Percentiles rank a stretch among this genome's conserved stretches.
Conservation (phyloP, 2,329 filamentous ascomycete genomes). For the Parastagonospora nodorum region DNA sequence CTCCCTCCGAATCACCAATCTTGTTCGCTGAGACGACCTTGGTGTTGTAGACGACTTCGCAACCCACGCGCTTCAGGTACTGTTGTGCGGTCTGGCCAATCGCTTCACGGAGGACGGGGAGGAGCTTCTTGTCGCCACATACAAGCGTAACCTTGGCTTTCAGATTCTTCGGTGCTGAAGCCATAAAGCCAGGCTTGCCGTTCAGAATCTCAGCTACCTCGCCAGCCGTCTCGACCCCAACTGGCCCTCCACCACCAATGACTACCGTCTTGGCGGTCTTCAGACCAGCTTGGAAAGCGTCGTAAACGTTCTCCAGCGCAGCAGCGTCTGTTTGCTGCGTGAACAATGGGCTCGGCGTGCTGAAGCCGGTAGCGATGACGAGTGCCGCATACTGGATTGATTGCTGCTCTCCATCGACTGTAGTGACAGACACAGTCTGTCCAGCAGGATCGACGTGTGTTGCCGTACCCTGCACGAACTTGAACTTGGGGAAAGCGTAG, state of each 20-base stretch:
- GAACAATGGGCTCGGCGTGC: slow-evolving; percentile 53
- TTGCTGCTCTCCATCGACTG: slow-evolving; percentile 37
- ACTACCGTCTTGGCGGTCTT: slow-evolving; percentile 51
- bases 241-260: slow-evolving; percentile 56
- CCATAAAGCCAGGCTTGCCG: slow-evolving; percentile 44
- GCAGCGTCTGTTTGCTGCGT: slow-evolving; percentile 46
- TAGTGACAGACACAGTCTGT: slow-evolving; percentile 51
- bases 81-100: slow-evolving; percentile 54
- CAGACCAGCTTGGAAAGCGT: slow-evolving; percentile 44
- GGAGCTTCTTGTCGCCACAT: slow-evolving; percentile 50
- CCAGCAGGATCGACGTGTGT: slow-evolving; percentile 53
- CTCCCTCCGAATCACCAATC: slow-evolving; percentile 37
- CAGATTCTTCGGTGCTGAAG: slow-evolving; percentile 43
- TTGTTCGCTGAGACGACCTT: slow-evolving; percentile 37
- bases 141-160: slow-evolving; percentile 54
- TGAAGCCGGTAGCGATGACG: slow-evolving; percentile 61
- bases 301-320: slow-evolving; percentile 37
- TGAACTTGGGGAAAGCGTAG: slow-evolving; percentile 55
- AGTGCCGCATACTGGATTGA: slow-evolving; percentile 57
- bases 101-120: slow-evolving; percentile 50
- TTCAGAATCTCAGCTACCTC: slow-evolving; percentile 54
- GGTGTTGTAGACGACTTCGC: slow-evolving; percentile 51
- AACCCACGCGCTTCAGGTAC: slow-evolving; percentile 54
- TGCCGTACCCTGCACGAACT: slow-evolving; percentile 58
- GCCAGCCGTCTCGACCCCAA: slow-evolving; percentile 57